phyloP scores from a whole-genome alignment of 306 rosid species.

The Fagus crenata region DNA sequence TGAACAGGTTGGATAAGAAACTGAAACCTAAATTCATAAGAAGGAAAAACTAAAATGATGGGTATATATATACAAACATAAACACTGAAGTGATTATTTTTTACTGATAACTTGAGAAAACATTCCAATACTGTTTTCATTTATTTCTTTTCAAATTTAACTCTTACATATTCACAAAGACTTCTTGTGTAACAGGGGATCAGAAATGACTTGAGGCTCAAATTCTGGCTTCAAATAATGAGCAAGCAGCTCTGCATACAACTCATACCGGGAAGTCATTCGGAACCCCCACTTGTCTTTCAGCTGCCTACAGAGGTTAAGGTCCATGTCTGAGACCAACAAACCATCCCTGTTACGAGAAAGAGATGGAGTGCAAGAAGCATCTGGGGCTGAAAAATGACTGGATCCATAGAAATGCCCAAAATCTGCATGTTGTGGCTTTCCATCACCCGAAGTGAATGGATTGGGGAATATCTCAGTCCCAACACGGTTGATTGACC shows the following conservation, averaged over 20 bases:
- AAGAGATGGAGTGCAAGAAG: constrained; percentile 85
- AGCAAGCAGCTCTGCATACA: constrained; percentile 60
- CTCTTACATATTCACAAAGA: constrained; percentile 12
- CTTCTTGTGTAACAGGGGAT: constrained; percentile 64
- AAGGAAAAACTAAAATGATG: too few species aligned
- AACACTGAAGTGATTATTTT: not conserved
- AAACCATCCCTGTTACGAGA: constrained; percentile 72
- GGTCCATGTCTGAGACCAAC: constrained; percentile 82
- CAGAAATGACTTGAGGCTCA: constrained; percentile 77
- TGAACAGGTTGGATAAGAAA: too few species aligned
- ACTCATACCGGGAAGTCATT: constrained; percentile 81
- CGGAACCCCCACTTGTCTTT: constrained; percentile 91
- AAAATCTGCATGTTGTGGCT: constrained; percentile 74
- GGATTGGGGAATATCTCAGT: constrained; percentile 79
- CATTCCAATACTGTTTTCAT: not conserved
- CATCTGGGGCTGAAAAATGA: constrained; percentile 80
- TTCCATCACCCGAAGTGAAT: constrained; percentile 87
- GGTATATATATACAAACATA: not conserved
- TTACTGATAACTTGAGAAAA: not conserved
- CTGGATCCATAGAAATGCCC: constrained; percentile 95
- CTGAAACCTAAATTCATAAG: too few species aligned
- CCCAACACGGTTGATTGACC: constrained; percentile 85
- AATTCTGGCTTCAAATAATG: constrained; percentile 67
- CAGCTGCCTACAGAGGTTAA: constrained; percentile 84
- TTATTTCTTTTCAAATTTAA: not conserved